Percentiles rank a stretch among this genome's conserved stretches.
Conservation (phyloP, 2,329 filamentous ascomycete genomes). For the Botrytis cinerea region DNA sequence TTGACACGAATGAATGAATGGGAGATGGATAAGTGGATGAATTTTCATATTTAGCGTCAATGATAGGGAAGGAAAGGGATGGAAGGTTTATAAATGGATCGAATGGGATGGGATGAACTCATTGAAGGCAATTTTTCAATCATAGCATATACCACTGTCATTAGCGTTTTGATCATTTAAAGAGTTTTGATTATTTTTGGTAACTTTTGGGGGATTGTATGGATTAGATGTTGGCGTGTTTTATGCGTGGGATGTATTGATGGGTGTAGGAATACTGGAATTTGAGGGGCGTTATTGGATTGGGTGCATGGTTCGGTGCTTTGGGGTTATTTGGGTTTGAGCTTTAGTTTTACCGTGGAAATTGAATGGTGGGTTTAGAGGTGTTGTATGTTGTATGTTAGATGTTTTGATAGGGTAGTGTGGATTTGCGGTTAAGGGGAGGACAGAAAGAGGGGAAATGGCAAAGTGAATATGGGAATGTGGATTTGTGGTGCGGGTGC, state of each 20-base stretch:
- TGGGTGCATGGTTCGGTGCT: constrained; percentile 9
- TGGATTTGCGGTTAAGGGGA: neutral
- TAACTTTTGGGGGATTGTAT: neutral
- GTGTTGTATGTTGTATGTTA: neutral
- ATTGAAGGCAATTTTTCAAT: constrained; percentile 17
- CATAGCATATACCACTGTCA: constrained; percentile 26
- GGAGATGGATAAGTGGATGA: neutral
- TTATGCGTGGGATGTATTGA: neutral
- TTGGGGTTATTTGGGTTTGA: neutral
- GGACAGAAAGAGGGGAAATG: too few relatives aligned
- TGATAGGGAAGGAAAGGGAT: neutral
- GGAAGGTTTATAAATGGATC: constrained; percentile 1
- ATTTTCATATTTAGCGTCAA: constrained; percentile 6
- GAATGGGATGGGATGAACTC: constrained; percentile 4
- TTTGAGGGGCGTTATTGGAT: neutral
- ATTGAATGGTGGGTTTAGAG: neutral
- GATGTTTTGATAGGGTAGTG: neutral
- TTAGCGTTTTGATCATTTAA: constrained; percentile 25
- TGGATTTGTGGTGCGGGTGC: neutral
- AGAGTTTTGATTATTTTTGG: constrained; percentile 7
- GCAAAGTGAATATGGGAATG: neutral
- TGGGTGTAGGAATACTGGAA: constrained; percentile 16
- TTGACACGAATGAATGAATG: neutral
- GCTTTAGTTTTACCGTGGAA: neutral
- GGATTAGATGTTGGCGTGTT: constrained; percentile 7